Base-by-base conservation (phyloP, 2,329 filamentous ascomycete genomes). In the Alternaria novae-zelandiae region DNA sequence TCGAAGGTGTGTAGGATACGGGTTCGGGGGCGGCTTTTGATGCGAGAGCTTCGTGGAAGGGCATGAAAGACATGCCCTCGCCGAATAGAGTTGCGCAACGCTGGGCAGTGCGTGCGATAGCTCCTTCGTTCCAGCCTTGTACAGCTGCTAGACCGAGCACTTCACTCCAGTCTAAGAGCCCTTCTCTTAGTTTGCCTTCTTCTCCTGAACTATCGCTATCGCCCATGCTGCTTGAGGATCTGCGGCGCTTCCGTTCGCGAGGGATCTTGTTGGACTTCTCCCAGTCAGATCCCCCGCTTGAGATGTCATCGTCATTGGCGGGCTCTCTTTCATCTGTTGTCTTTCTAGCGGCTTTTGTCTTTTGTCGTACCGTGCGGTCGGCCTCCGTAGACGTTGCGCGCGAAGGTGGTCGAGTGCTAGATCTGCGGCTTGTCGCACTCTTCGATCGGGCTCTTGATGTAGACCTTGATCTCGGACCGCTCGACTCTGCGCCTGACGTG, bases 131-230 rank as follows among this genome's bases (percentile, higher is more conserved):
- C 79, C 94, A 94, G 0, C 91, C 93, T 2, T 87, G 87, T 54
- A 96, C 81, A 0, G 92, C 86, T 3, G 95, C 95, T 1, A 93
- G 85, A 0, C 92, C 92, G 26, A 97, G 81, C 2, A 97, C 87
- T 69, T 97, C 92, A 69, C 89, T 91, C 95, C 95, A 98, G 80
- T 96, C 91, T 21, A 78, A 69, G 7, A 78, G 65, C 13, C 72
- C 68, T 32, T 60, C 61, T 43, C 70, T 64, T 20, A 26, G 43
- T 23, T 56, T 57, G 47, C 63, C 50, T 46, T 72, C 66, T 23
- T 64, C 61, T 23, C 28, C 69, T 13, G 66, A 69, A 17, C 47
- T 30, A 21, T 63, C 60, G 3, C 70, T 63, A 21, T 54, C 64
- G 9, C 57, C 59, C 23, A 51, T 26, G 8, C 54, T 65, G 32